These are phyloP conservation scores for Schizopora paradoxa DNA, from an alignment of 1,284 basidiomycete species.

Conservation along the genomic window DNA sequence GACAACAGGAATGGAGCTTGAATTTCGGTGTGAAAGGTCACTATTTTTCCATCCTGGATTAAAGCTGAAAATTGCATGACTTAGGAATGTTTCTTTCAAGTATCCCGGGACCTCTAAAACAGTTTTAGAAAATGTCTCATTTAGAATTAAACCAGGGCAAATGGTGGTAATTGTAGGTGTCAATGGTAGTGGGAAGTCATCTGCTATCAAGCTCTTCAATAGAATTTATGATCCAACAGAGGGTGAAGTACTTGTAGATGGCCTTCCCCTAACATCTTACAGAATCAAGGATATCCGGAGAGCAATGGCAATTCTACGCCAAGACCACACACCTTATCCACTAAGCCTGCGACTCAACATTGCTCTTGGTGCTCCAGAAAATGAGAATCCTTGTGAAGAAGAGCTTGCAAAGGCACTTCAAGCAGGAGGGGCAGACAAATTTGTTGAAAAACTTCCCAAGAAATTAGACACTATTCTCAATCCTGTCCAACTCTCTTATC, in stretches of 20 bases:
- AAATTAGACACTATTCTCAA: slow-evolving; percentile 32
- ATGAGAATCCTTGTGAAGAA: slow-evolving; percentile 13
- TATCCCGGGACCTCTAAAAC: slow-evolving; percentile 29
- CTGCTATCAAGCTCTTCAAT: slow-evolving; percentile 40
- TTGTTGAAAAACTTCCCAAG: slow-evolving; percentile 31
- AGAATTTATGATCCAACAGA: slow-evolving; percentile 34
- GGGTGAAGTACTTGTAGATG: slow-evolving; percentile 39
- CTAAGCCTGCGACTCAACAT: slow-evolving; percentile 39
- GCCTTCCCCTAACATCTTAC: slow-evolving; percentile 26
- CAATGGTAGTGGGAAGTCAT: slow-evolving; percentile 47
- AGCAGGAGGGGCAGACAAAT: slow-evolving; percentile 31
- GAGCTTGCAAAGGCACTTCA: slow-evolving; percentile 31
- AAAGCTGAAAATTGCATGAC: neutral
- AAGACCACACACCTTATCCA: slow-evolving; percentile 38
- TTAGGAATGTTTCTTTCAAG: slow-evolving; percentile 35
- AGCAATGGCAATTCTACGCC: slow-evolving; percentile 34
- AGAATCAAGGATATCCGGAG: slow-evolving; percentile 28
- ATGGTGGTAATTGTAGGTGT: slow-evolving; percentile 42
- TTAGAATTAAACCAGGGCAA: slow-evolving; percentile 39
- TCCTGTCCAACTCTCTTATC: slow-evolving; percentile 22
- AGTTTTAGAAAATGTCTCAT: slow-evolving; percentile 32
- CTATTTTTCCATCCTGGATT: neutral
- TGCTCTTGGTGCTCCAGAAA: slow-evolving; percentile 26
- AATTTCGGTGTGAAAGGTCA: slow-evolving; percentile 27
- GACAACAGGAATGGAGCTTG: slow-evolving; percentile 23